Conservation (phyloP, 495 filamentous ascomycete genomes). For the Talaromyces stipitatus region DNA sequence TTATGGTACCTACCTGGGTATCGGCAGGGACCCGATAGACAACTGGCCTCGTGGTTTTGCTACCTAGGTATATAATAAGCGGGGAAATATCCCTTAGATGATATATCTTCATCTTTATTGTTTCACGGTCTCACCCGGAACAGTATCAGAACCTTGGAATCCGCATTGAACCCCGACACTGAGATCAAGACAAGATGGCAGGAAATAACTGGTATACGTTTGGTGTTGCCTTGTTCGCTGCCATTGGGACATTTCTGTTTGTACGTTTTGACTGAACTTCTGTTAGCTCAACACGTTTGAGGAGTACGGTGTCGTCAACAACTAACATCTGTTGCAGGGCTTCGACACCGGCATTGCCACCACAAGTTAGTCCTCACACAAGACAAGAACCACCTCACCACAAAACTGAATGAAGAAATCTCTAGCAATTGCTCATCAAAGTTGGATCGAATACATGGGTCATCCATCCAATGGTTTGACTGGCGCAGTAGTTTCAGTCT, state of each 20-base stretch:
- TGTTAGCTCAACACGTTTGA: background rate
- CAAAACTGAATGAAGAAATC: constrained; percentile 9
- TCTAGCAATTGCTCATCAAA: constrained; percentile 50
- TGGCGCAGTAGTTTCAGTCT: constrained; percentile 55
- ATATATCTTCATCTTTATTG: background rate
- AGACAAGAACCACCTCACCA: background rate
- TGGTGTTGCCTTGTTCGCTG: constrained; percentile 45
- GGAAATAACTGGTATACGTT: constrained; percentile 30
- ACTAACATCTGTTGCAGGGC: constrained; percentile 25
- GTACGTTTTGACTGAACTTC: constrained; percentile 21
- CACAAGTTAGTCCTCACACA: constrained; percentile 36
- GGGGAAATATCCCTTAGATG: too few species aligned
- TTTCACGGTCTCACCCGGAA: background rate
- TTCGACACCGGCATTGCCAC: constrained; percentile 55
- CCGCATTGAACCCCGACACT: background rate
- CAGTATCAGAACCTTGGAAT: background rate
- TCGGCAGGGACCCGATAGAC: too few species aligned
- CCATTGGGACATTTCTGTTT: constrained; percentile 51
- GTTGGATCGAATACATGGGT: constrained; percentile 53
- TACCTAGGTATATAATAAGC: background rate
- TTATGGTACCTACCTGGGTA: too few species aligned
- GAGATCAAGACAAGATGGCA: constrained; percentile 18
- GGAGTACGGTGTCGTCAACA: background rate
- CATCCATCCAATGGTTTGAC: constrained; percentile 45
- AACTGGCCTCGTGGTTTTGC: background rate